A percentile compares a stretch with the other conserved stretches of the same genome.
Conservation (phyloP, 495 filamentous ascomycete genomes). For the Lasiosphaeria miniovina region DNA sequence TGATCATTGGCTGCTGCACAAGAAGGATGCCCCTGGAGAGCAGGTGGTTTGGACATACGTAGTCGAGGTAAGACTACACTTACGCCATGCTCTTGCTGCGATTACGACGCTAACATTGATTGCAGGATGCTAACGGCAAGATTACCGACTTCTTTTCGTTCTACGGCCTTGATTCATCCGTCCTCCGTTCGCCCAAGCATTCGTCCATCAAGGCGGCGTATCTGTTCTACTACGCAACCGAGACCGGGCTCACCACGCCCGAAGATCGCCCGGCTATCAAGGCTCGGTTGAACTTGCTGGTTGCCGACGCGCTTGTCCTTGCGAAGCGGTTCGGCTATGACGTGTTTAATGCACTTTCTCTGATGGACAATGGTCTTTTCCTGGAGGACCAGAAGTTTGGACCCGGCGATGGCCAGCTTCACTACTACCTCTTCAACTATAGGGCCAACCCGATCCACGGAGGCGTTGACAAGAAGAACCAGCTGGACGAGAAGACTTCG, state of each 20-base stretch:
- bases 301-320: conserved; percentile 82
- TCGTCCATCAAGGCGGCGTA: conserved; percentile 80
- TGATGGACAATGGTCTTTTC: conserved; percentile 92
- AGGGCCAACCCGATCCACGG: conserved; percentile 74
- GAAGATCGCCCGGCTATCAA: conserved; percentile 57
- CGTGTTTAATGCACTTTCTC: conserved; percentile 92
- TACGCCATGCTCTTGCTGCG: background rate
- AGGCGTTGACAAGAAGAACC: conserved; percentile 75
- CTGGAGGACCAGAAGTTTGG: conserved; percentile 90
- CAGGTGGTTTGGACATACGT: conserved; percentile 92
- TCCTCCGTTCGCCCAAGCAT: conserved; percentile 77
- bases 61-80: conserved; percentile 60
- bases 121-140: conserved; percentile 54
- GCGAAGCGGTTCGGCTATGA: conserved; percentile 88
- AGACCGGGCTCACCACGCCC: conserved; percentile 65
- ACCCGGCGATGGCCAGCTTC: conserved; percentile 85
- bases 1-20: conserved; percentile 82
- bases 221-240: conserved; percentile 92
- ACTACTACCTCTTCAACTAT: conserved; percentile 98
- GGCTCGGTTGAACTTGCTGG: conserved; percentile 67
- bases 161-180: conserved; percentile 88
- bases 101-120: conserved; percentile 1
- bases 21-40: conserved; percentile 56
- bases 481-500: conserved; percentile 66
- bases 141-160: conserved; percentile 97